Evolutionary conservation across 106 monocot genomes (phyloP).

Genomic region (Narthecium ossifragum): DNA sequence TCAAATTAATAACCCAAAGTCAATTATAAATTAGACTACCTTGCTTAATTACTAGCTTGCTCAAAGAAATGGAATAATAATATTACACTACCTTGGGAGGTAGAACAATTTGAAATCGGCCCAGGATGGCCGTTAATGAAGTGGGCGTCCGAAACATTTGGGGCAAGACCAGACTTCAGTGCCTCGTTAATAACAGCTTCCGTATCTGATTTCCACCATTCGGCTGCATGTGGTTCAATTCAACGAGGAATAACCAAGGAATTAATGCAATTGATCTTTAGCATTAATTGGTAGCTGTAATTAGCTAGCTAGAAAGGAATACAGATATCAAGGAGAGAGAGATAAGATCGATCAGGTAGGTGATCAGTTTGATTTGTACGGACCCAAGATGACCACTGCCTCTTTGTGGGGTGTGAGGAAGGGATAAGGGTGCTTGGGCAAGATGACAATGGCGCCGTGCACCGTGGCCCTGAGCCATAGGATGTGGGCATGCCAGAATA

Average conservation of each 20-base stretch:
- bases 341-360: background rate
- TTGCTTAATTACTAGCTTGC: background rate
- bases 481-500: slow-evolving; percentile 67
- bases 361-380: background rate
- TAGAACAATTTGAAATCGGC: slow-evolving; percentile 8
- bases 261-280: background rate
- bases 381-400: slow-evolving; percentile 44
- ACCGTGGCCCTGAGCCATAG: slow-evolving; percentile 53
- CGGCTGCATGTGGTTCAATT: slow-evolving; percentile 15
- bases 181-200: slow-evolving; percentile 27
- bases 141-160: slow-evolving; percentile 26
- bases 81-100: slow-evolving; percentile 4
- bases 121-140: slow-evolving; percentile 33
- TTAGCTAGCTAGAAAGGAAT: too few relatives aligned
- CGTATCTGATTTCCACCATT: slow-evolving; percentile 34
- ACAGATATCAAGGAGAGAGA: too few relatives aligned
- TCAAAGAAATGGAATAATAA: background rate
- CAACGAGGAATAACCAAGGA: background rate
- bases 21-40: background rate
- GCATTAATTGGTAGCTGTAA: background rate
- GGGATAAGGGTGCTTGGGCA: slow-evolving; percentile 57
- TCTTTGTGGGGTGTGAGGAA: slow-evolving; percentile 55
- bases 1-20: background rate
- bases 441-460: slow-evolving; percentile 61
- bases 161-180: slow-evolving; percentile 11